phyloP scores from a whole-genome alignment of 2,329 filamentous ascomycete species.

The Venturia effusa region DNA sequence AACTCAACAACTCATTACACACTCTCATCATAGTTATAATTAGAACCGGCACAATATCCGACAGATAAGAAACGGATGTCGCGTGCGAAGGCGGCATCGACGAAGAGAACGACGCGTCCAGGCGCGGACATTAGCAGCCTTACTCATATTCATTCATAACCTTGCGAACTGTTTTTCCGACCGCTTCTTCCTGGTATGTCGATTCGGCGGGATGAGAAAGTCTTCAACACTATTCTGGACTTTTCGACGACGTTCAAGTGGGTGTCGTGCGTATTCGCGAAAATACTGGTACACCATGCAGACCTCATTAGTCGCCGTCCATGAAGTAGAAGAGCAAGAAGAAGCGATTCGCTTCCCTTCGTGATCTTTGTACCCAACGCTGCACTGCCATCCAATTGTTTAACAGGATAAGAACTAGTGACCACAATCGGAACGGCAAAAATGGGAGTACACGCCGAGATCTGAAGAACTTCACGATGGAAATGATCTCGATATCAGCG shows the following conservation, averaged over 20 bases:
- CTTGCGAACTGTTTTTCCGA: no score
- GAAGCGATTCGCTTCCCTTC: background rate
- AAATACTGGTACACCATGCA: background rate
- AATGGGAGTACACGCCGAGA: background rate
- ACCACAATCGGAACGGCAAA: no score
- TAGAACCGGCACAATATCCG: no score
- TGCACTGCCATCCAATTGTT: no score
- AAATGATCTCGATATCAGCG: no score
- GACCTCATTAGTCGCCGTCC: background rate
- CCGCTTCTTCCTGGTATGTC: background rate
- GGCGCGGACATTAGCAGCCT: no score
- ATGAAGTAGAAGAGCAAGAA: background rate
- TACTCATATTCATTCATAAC: no score
- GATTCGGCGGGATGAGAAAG: no score
- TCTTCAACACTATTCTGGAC: background rate
- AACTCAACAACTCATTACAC: background rate
- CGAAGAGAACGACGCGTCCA: no score
- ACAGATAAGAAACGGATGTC: background rate
- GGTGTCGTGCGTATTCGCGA: background rate
- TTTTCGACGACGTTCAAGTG: background rate
- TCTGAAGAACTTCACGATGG: no score
- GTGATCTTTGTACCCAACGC: background rate
- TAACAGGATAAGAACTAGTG: no score
- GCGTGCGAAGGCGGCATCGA: background rate
- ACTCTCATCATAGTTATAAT: background rate